Base-by-base conservation (phyloP, 768 basidiomycete species). In the Suillus luteus region DNA sequence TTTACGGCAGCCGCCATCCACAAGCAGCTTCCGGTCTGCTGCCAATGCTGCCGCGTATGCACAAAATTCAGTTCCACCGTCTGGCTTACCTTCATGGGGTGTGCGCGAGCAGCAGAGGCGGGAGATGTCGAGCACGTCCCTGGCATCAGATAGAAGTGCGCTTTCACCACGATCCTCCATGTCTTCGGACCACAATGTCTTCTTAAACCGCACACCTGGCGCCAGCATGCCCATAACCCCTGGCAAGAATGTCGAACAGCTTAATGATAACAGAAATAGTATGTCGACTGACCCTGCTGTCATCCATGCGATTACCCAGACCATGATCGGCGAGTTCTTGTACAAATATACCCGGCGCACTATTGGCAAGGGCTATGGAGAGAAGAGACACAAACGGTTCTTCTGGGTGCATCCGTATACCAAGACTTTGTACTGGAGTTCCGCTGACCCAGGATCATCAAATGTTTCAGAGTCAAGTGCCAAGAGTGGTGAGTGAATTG, bases 361-460 rank as follows among this genome's bases (percentile, higher is more conserved):
- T 19, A 86, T 99, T 70, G 94, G 95, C 27, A 96, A 92, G 76
- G 95, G 94, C 14, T 85, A 95, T 73, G 93, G 93, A 24, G 91
- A 94, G 74, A 89, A 86, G 74, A 81, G 96, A 59, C 97, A 99
- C 77, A 89, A 87, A 75, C 84, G 97, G 43, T 99, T 95, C 87
- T 97, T 99, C 84, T 99, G 97, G 97, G 89, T 99, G n/a, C 96
- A 99, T 77, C 97, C 97, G 22, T 99, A 99, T 74, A 99, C 96
- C 46, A 94, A 93, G 81, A 98, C 95, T 5, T 71, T 99, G 64
- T 98, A 99, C 76, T 99, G 97, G 97, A 94, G 93, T 71, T 90
- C 92, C 19, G 87, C 89, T 11, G 96, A 99, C 78, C 97, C 96
- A 58, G 95, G 94, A 35, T 92, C 93, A 31, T 86, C 86, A 44